Conservation (phyloP, 2,329 filamentous ascomycete species). For the Penicillium sp. region DNA sequence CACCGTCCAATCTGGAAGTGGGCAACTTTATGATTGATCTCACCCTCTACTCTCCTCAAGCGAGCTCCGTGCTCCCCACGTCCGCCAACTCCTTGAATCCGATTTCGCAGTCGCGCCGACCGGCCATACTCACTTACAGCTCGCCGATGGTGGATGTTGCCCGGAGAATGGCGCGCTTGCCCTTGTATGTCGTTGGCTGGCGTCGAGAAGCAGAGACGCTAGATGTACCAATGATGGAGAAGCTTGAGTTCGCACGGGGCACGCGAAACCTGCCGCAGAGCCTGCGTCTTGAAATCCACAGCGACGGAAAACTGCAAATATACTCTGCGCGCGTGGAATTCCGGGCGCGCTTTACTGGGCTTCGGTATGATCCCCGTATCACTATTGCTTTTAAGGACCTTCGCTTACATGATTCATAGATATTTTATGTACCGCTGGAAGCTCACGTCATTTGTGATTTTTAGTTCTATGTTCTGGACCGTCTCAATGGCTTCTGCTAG, state of each 20-base stretch:
- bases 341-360: conserved; percentile 71
- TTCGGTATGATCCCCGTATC: conserved; percentile 51
- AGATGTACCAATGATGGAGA: conserved; percentile 70
- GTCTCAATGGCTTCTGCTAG: conserved; percentile 69
- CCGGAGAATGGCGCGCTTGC: conserved; percentile 62
- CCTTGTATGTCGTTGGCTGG: conserved; percentile 68
- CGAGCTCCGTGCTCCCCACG: conserved; percentile 30
- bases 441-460: conserved; percentile 65
- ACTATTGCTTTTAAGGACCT: neutral
- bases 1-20: conserved; percentile 68
- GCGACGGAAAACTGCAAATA: conserved; percentile 69
- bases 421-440: conserved; percentile 88
- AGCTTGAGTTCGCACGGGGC: conserved; percentile 63
- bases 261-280: conserved; percentile 54
- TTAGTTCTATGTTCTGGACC: conserved; percentile 73
- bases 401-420: conserved; percentile 38
- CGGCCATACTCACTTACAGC: conserved; percentile 76
- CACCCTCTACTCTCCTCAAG: conserved; percentile 59
- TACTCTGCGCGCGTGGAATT: conserved; percentile 70
- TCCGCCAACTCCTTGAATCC: conserved; percentile 40
- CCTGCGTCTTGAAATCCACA: conserved; percentile 68
- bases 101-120: conserved; percentile 67
- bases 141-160: conserved; percentile 67
- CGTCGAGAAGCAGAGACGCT: conserved; percentile 65
- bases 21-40: conserved; percentile 97